Percentiles rank a stretch among this genome's conserved stretches.
Conservation (phyloP, 208 protist species). For the Vickermania ingenoplastis region DNA sequence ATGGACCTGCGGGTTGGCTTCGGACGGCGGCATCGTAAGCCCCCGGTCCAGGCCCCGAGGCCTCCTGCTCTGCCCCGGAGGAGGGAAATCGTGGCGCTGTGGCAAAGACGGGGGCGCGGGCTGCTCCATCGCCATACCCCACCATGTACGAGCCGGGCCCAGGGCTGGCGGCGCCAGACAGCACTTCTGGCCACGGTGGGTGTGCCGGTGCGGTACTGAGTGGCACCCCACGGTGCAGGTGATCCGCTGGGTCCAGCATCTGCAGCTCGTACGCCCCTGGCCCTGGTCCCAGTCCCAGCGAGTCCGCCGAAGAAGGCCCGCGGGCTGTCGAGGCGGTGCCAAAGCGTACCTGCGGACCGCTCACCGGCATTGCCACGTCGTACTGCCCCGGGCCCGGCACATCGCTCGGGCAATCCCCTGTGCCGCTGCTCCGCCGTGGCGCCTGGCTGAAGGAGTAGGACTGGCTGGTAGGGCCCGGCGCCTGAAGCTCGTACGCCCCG, state of each 20-base stretch:
- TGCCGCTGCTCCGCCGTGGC: no score
- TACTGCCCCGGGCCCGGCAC: slow-evolving; percentile 24
- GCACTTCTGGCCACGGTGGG: slow-evolving; percentile 1
- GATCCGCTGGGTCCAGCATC: not conserved
- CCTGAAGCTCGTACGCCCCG: slow-evolving; percentile 6
- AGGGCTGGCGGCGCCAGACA: not conserved
- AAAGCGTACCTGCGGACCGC: slow-evolving; percentile 7
- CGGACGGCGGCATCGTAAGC: not conserved
- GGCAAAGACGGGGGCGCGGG: not conserved
- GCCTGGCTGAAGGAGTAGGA: no score
- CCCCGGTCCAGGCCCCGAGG: slow-evolving; percentile 1
- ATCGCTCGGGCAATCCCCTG: no score
- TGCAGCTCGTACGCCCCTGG: slow-evolving; percentile 16
- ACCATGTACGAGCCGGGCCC: slow-evolving; percentile 18
- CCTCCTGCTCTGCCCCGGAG: not conserved
- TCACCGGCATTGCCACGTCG: slow-evolving; percentile 2
- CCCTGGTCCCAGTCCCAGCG: slow-evolving; percentile 5
- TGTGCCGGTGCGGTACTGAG: not conserved
- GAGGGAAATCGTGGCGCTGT: not conserved
- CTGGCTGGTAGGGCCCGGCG: no score
- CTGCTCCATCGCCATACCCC: not conserved
- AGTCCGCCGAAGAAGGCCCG: not conserved
- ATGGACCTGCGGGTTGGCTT: not conserved
- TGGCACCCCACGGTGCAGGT: not conserved
- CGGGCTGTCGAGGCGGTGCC: slow-evolving; percentile 6